Base-by-base conservation (phyloP, 768 basidiomycete genomes). In the Astraeus odoratus region DNA sequence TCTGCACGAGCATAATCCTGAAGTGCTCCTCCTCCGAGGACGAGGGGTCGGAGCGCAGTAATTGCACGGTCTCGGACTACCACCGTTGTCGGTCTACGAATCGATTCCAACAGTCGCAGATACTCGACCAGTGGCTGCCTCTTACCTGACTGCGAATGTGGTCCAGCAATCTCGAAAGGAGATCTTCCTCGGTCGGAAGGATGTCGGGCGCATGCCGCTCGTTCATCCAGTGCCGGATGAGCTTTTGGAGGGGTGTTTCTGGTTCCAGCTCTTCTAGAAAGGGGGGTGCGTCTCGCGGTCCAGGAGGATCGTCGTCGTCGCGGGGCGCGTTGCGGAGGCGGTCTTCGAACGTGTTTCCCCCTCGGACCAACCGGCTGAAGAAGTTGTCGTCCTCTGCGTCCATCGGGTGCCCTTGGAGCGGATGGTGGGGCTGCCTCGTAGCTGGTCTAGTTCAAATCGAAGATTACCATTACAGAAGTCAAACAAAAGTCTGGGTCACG, bases 1-100 rank as follows among this genome's bases (percentile, higher is more conserved):
- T 94, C 66, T 94, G 90, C 0, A 89, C 93, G 43, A 97, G 82
- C 73, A 91, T 84, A 26, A 95, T 87, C 52, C 90, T 74, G 49
- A 93, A 86, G 56, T 97, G 92, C 51, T 97, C 93, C 50, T 95
- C 91, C 56, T 95, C 91, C 1, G 85, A 89, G 2, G 88, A 83
- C 29, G 80, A 76, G 0, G 89, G 86, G 60, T 95, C 90, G 20
- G 79, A 78, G 4, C 87, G 76, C 24, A 96, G 66, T 39, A 76
- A 68, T 58, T 78, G 89, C 27, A 88, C 89, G 46, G 78, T 79
- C 51, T 86, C 81, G 48, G 83, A 81, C 91, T 95, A 56, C 43
- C 19, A 31, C 24, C 36, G 25, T 43, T 12, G 5, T 44, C 42
- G 26, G 5, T 24, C 44, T 31, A 39, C 46, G 34, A 48, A 36